A percentile compares a stretch with the other conserved stretches of the same genome.
Evolutionary conservation across 208 protist species (phyloP).

Genomic region (Leishmania mexicana): DNA sequence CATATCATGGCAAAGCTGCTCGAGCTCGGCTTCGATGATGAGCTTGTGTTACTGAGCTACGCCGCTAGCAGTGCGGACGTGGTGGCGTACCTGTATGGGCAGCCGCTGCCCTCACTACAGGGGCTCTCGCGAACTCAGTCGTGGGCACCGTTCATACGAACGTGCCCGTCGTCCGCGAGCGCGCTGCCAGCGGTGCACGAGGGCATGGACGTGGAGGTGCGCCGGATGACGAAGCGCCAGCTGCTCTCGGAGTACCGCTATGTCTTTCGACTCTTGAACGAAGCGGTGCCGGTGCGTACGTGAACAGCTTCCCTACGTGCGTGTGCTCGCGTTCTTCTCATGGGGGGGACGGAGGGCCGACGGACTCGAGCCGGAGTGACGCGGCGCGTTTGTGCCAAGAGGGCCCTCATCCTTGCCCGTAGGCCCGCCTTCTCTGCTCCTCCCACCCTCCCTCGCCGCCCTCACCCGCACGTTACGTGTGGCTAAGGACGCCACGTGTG

Average conservation of each 20-base stretch:
- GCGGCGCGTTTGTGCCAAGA: neutral
- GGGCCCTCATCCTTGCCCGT: neutral
- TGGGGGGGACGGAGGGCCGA: neutral
- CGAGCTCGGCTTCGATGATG: conserved; percentile 61
- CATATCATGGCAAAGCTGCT: conserved; percentile 36
- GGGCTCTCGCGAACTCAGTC: neutral
- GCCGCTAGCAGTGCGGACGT: conserved; percentile 30
- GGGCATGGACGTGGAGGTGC: conserved; percentile 21
- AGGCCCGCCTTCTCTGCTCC: neutral
- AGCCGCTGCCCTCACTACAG: conserved; percentile 37
- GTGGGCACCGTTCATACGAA: neutral
- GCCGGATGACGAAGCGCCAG: conserved; percentile 38
- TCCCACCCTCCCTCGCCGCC: neutral
- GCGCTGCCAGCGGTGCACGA: neutral
- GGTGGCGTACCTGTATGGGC: conserved; percentile 47
- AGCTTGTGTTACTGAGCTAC: conserved; percentile 57
- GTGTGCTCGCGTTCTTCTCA: neutral
- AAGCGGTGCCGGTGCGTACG: conserved; percentile 35
- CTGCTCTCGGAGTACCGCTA: conserved; percentile 65
- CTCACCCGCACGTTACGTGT: neutral
- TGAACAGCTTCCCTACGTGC: neutral
- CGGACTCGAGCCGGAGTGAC: too few relatives aligned
- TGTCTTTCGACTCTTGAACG: conserved; percentile 73
- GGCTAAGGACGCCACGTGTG: neutral
- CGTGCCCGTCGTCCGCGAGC: neutral